phyloP scores from a whole-genome alignment of 1,139 yeast species.

The Suhomyces kunorum region DNA sequence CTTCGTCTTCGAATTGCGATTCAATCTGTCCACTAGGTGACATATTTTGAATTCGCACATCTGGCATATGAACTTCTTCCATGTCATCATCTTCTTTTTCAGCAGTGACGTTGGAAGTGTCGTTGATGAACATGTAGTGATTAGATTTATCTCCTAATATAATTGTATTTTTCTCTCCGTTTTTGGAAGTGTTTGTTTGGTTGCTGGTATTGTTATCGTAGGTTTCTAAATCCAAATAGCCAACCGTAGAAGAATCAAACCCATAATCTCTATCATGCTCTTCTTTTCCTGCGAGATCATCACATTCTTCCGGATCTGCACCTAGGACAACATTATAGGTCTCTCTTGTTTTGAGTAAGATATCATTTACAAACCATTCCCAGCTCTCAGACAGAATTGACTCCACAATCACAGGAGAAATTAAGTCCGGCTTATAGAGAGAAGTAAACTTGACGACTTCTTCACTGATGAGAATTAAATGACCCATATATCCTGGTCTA shows the following conservation, averaged over 20 bases:
- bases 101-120: constrained; percentile 9
- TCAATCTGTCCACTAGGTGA: constrained; percentile 23
- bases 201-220: constrained; percentile 21
- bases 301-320: constrained; percentile 31
- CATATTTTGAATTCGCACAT: constrained; percentile 25
- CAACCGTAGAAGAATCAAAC: constrained; percentile 39
- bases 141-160: constrained; percentile 40
- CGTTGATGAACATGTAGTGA: constrained; percentile 37
- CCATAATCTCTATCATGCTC: constrained; percentile 23
- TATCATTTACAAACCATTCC: constrained; percentile 50
- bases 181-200: constrained; percentile 4
- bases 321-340: constrained; percentile 50
- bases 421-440: constrained; percentile 49
- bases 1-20: constrained; percentile 16
- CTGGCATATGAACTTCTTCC: constrained; percentile 23
- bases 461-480: constrained; percentile 47
- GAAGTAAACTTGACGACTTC: constrained; percentile 53
- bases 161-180: constrained; percentile 23
- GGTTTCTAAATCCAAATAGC: constrained; percentile 37
- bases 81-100: constrained; percentile 12
- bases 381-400: constrained; percentile 41
- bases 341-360: constrained; percentile 46
- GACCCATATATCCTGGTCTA: constrained; percentile 52
- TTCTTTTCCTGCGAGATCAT: constrained; percentile 18
- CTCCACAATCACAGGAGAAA: constrained; percentile 44